Evolutionary conservation across 2,329 filamentous ascomycete species (phyloP).

Genomic region (Neoarthrinium moseri): DNA sequence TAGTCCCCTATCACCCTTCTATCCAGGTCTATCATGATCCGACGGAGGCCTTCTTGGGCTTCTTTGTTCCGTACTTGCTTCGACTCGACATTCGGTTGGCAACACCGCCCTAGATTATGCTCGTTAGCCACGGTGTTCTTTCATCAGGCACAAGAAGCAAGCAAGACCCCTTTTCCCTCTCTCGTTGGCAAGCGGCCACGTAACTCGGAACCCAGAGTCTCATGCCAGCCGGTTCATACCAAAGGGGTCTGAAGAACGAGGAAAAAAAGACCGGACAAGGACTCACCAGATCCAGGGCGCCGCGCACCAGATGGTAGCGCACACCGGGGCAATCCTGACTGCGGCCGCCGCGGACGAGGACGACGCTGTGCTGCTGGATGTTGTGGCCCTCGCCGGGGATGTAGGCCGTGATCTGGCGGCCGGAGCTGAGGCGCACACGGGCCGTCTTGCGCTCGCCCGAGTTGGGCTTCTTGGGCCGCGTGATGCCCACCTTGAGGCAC

Average conservation of each 20-base stretch:
- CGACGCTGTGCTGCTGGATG: slow-evolving; percentile 97
- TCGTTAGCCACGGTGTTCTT: slow-evolving; percentile 21
- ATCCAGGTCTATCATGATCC: slow-evolving; percentile 28
- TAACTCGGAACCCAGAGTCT: too few species aligned
- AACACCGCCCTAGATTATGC: slow-evolving; percentile 73
- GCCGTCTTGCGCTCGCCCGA: slow-evolving; percentile 96
- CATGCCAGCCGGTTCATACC: too few species aligned
- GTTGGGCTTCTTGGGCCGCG: slow-evolving; percentile 98
- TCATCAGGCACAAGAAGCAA: not conserved
- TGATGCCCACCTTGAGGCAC: slow-evolving; percentile 89
- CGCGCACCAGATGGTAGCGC: slow-evolving; percentile 89
- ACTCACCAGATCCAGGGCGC: slow-evolving; percentile 86
- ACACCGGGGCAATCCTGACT: slow-evolving; percentile 98
- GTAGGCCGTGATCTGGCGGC: slow-evolving; percentile 86
- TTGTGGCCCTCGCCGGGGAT: slow-evolving; percentile 98
- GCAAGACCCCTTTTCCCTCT: not conserved
- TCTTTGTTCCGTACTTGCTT: slow-evolving; percentile 98
- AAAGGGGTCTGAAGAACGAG: not conserved
- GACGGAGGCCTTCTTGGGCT: slow-evolving; percentile 79
- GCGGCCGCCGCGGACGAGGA: slow-evolving; percentile 89
- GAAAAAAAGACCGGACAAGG: not conserved
- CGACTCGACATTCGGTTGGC: slow-evolving; percentile 78
- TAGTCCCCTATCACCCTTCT: too few species aligned
- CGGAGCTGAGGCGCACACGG: slow-evolving; percentile 83
- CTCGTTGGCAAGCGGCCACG: too few species aligned